Evolutionary conservation across 148 eudicot genomes (phyloP).

Genomic region (Hydrangea macrophylla): DNA sequence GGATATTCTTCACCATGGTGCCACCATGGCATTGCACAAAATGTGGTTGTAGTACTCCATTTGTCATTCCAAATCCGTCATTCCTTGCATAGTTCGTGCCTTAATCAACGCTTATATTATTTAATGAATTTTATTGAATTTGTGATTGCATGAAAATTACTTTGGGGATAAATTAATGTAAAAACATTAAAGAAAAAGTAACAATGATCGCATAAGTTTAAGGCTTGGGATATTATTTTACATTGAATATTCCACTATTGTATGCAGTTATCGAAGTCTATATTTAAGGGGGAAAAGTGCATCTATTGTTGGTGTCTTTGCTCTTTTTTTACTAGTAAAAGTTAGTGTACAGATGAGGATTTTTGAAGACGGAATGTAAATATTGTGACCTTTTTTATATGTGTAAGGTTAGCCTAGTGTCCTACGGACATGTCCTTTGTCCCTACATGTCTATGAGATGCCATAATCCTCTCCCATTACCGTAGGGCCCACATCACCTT

Average conservation of each 20-base stretch:
- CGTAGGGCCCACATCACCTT: neutral
- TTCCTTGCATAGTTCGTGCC: slow-evolving; percentile 3
- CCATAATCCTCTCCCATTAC: slow-evolving; percentile 4
- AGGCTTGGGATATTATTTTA: slow-evolving; percentile 1
- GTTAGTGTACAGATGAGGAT: neutral
- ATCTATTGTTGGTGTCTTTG: slow-evolving; percentile 15
- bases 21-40: neutral
- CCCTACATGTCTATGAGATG: slow-evolving; percentile 12
- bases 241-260: neutral
- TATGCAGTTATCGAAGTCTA: neutral
- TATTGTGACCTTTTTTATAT: neutral
- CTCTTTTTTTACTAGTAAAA: slow-evolving; percentile 5
- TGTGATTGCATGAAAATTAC: neutral
- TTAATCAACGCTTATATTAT: slow-evolving; percentile 4
- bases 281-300: neutral
- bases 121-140: neutral
- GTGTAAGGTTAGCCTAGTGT: neutral
- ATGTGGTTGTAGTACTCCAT: neutral
- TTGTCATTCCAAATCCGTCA: slow-evolving; percentile 2
- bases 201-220: neutral
- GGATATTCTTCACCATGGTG: no score
- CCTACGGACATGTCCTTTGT: neutral
- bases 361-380: neutral
- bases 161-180: no score
- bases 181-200: neutral